phyloP scores from a whole-genome alignment of 2,329 filamentous ascomycete genomes.

The Colletotrichum costaricense region DNA sequence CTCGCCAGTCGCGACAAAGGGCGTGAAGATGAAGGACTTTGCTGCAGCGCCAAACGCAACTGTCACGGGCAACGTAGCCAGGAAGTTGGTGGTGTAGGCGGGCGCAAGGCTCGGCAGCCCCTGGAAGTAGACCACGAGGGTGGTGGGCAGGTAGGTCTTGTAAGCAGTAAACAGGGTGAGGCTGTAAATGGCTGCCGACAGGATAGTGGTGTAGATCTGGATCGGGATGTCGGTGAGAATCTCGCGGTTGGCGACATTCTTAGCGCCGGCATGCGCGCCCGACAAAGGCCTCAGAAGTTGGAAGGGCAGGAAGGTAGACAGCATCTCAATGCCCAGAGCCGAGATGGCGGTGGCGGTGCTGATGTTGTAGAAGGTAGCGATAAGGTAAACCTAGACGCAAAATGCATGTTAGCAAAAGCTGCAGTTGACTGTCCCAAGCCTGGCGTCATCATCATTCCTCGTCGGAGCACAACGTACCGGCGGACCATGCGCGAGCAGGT shows the following conservation, averaged over 20 bases:
- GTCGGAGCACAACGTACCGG: conserved; percentile 58
- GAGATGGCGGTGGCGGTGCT: conserved; percentile 68
- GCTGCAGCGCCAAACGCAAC: conserved; percentile 75
- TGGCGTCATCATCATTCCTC: neutral
- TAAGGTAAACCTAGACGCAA: conserved; percentile 71
- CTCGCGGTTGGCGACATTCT: conserved; percentile 67
- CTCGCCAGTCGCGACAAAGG: conserved; percentile 66
- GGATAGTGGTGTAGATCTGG: conserved; percentile 71
- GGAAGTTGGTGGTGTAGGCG: conserved; percentile 72
- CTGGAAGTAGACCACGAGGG: conserved; percentile 82
- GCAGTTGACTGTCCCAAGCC: neutral
- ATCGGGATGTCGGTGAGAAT: conserved; percentile 74
- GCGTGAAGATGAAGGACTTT: conserved; percentile 81
- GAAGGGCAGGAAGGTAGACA: conserved; percentile 79
- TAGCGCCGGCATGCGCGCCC: conserved; percentile 67
- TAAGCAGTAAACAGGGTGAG: conserved; percentile 78
- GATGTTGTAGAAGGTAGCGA: conserved; percentile 82
- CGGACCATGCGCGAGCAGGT: conserved; percentile 79
- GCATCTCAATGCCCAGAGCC: conserved; percentile 74
- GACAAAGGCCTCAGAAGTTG: conserved; percentile 77
- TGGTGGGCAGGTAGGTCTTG: conserved; percentile 75
- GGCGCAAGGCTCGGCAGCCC: conserved; percentile 75
- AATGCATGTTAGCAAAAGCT: conserved; percentile 6
- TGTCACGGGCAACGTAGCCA: conserved; percentile 69
- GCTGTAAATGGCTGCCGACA: conserved; percentile 80